Base-by-base conservation (phyloP, 441 rosid genomes). In the Croton setiger region DNA sequence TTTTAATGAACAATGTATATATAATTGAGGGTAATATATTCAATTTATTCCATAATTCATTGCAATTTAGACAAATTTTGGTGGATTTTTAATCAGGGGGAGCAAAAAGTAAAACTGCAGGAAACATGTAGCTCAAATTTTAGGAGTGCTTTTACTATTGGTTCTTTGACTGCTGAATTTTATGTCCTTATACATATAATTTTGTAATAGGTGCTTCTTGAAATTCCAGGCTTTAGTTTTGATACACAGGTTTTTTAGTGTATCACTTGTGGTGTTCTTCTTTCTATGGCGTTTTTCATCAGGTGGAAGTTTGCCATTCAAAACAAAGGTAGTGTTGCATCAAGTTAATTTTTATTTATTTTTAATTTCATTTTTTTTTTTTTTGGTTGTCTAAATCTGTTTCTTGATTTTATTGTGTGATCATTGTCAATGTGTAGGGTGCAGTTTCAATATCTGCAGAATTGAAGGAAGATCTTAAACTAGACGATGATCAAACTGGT, bases 241-340 rank as follows among this genome's bases (percentile, higher is more conserved):
- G 72, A 88, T 93, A 80, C 97, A 89, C 83, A 89, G 98, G 79
- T 91, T 93, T 83, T 93, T 93, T 84, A 87, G 98, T 78, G 69
- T 88, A 35, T 88, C 96, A 1, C 92, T 91, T 61, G 83, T 89
- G 72, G 71, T 87, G 23, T 89, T 92, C 81, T 91, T 89, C 75
- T 37, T 88, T 74, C 84, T 93, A 41, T 93, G 97, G 97, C 86
- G 73, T 10, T 78, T 83, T 63, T 88, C 98, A 9, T 80, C 92
- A 0, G 64, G 67, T 3, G 88, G 78, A 67, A 47, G 72, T 82
- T 65, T 81, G 17, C 68, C 77, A 17, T 72, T 78, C 45, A 75
- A 68, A 21, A 51, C 84, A 54, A 82, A 88, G 90, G 98, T 93
- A 80, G 18, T 70, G 15, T 61, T 3, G 36, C 27, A 35, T 9